phyloP scores from a whole-genome alignment of 805 yeast species.

The Cyberlindnera amylophila region DNA sequence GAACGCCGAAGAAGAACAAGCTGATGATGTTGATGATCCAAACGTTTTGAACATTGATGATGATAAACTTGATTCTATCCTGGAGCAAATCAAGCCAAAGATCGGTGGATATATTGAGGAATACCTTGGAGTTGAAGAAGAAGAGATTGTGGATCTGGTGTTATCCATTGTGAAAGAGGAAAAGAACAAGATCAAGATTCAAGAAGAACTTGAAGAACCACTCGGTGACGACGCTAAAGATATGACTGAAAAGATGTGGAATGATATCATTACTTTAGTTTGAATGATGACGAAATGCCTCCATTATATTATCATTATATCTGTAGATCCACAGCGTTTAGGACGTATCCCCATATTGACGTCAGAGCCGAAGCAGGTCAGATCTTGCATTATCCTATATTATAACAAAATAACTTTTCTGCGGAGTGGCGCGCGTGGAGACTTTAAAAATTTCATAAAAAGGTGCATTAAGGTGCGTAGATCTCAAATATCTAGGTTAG shows the following conservation, averaged over 20 bases:
- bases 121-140: slow-evolving; percentile 51
- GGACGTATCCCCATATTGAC: too few relatives aligned
- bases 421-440: too few relatives aligned
- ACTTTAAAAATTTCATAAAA: too few relatives aligned
- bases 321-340: too few relatives aligned
- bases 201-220: slow-evolving; percentile 46
- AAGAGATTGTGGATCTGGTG: slow-evolving; percentile 43
- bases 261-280: slow-evolving; percentile 9
- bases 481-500: too few relatives aligned
- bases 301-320: too few relatives aligned
- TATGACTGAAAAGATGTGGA: slow-evolving; percentile 40
- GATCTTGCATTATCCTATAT: too few relatives aligned
- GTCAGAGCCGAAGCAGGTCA: too few relatives aligned
- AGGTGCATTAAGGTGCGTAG: too few relatives aligned
- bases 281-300: not conserved
- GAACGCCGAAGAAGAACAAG: slow-evolving; percentile 4
- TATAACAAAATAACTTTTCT: too few relatives aligned
- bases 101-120: slow-evolving; percentile 45
- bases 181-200: slow-evolving; percentile 31
- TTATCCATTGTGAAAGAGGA: slow-evolving; percentile 35
- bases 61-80: slow-evolving; percentile 14
- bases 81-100: slow-evolving; percentile 31
- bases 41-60: slow-evolving; percentile 14
- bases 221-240: slow-evolving; percentile 45
- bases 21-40: slow-evolving; percentile 5